Conservation (phyloP, 1,139 yeast genomes). For the Candida sojae region DNA sequence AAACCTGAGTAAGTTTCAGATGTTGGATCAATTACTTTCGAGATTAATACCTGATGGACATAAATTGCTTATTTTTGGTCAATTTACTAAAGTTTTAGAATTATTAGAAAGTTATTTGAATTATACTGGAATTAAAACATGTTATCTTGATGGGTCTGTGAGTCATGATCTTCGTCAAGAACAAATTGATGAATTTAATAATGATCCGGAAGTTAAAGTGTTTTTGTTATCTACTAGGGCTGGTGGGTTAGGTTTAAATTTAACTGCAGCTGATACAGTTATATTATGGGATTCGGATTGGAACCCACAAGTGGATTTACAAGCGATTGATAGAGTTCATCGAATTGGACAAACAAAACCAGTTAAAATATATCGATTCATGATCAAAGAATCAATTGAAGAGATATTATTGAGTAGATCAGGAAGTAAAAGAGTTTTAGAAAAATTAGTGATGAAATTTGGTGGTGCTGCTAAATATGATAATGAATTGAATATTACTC, state of each 20-base stretch:
- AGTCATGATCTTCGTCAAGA: slow-evolving; percentile 64
- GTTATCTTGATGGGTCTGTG: slow-evolving; percentile 80
- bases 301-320: slow-evolving; percentile 96
- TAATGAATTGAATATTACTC: slow-evolving; percentile 25
- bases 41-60: slow-evolving; percentile 52
- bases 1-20: slow-evolving; percentile 71
- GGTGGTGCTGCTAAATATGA: slow-evolving; percentile 47
- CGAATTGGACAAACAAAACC: slow-evolving; percentile 89
- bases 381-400: slow-evolving; percentile 78
- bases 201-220: slow-evolving; percentile 34
- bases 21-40: slow-evolving; percentile 63
- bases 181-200: slow-evolving; percentile 58
- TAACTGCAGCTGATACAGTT: slow-evolving; percentile 87
- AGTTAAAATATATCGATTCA: slow-evolving; percentile 75
- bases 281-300: slow-evolving; percentile 90
- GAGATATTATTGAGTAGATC: slow-evolving; percentile 78
- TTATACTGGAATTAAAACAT: slow-evolving; percentile 38
- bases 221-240: slow-evolving; percentile 88
- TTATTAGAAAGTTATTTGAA: slow-evolving; percentile 67
- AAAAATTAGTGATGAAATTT: slow-evolving; percentile 78
- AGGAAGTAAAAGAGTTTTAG: slow-evolving; percentile 75
- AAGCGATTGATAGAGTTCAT: slow-evolving; percentile 95
- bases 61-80: slow-evolving; percentile 78
- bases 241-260: slow-evolving; percentile 90
- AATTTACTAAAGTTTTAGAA: slow-evolving; percentile 79